Percentiles rank a stretch among this genome's conserved stretches.
phyloP scores from a whole-genome alignment of 2,329 filamentous ascomycete species.

The Colletotrichum lini region DNA sequence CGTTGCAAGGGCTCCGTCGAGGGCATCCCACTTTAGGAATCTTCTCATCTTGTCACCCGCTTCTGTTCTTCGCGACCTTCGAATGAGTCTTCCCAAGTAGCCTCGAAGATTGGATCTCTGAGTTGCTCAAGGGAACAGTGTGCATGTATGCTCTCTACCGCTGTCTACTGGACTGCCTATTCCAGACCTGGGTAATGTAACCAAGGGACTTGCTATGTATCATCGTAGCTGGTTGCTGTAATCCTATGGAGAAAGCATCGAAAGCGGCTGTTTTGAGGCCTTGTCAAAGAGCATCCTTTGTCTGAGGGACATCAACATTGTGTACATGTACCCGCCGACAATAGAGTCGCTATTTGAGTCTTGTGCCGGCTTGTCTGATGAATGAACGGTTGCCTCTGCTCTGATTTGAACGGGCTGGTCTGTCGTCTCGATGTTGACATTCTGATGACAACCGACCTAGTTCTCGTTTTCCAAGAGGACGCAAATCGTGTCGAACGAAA shows the following conservation, averaged over 20 bases:
- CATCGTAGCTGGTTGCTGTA: too few relatives aligned
- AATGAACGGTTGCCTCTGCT: too few relatives aligned
- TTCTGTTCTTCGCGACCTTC: too few relatives aligned
- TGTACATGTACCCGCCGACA: background rate
- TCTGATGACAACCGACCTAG: background rate
- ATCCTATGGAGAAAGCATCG: background rate
- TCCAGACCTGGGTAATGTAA: background rate
- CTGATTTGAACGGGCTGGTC: too few relatives aligned
- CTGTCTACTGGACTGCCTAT: background rate
- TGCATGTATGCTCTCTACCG: too few relatives aligned
- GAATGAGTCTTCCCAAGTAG: too few relatives aligned
- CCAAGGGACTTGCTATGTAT: background rate
- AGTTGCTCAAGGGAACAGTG: too few relatives aligned
- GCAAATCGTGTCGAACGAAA: too few relatives aligned
- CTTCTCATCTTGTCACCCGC: too few relatives aligned
- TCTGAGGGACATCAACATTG: too few relatives aligned
- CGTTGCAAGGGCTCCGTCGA: background rate
- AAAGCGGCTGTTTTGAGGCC: too few relatives aligned
- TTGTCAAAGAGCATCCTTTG: background rate
- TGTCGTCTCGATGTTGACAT: background rate
- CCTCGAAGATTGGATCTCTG: too few relatives aligned
- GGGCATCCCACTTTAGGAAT: background rate
- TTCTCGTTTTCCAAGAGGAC: background rate
- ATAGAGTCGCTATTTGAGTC: background rate
- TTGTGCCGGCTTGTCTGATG: background rate